Evolutionary conservation across 2,329 filamentous ascomycete genomes (phyloP), one percentile per base, ranked within the genome.

Genomic region (Apiospora kogelbergensis): DNA sequence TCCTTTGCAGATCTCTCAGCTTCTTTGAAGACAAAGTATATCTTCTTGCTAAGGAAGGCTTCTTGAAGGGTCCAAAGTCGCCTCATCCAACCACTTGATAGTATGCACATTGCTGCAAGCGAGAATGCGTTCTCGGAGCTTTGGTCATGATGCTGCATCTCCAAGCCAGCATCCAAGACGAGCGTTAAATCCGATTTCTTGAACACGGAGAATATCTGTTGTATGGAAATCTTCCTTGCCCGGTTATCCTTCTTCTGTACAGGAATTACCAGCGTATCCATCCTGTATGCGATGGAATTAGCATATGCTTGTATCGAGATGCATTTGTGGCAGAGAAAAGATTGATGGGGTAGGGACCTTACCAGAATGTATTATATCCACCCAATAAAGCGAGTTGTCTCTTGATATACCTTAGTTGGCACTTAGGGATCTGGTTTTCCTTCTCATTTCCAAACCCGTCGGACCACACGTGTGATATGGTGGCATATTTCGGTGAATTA

Each of bases 11-110:
- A 5, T 10, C 37, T 6, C 13, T 40, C 37, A 10, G 9, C 37
- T 10, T 40, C 37, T 4, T 63, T 24, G 41, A 67, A 63, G 20
- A 33, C 24, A 20, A 67, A 40, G 15, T 40, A 13, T n/a, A 67
- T 67, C 11, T 60, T n/a, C n/a, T 48, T 46, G 24, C 66, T 67
- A 5, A 67, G 41, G 30, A 63, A 63, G 10, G 26, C 66, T 44
- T 67, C 66, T 63, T 67, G 66, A 17, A 67, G 46, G 15, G 66
- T 67, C 66, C 66, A 67, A 3, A 67, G 66, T 42, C 66, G 46
- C 33, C 66, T 24, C 66, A 67, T 67, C 66, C 66, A 67, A 6
- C 57, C 46, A 37, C 66, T 67, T 24, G 48, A 63, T 33, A 67
- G 33, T 11, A 67, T 44, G 9, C 24, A 37, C 66, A 67, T 67